These are phyloP conservation scores for Podaxis sp. DNA, from an alignment of 768 basidiomycete species.

Conservation along the genomic window DNA sequence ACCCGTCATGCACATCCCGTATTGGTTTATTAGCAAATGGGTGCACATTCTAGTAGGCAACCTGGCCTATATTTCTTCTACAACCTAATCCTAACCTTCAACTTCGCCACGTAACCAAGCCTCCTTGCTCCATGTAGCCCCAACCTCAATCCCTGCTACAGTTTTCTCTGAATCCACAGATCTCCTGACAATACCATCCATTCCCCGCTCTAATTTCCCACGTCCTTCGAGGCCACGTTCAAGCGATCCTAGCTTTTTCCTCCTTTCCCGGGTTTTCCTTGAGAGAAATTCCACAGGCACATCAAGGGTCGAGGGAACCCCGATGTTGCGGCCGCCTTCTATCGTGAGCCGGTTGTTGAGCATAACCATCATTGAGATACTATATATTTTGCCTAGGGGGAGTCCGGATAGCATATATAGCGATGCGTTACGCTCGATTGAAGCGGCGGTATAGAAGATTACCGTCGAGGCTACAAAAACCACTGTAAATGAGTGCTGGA, in stretches of 20 bases:
- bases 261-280: neutral
- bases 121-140: neutral
- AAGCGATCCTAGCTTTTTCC: neutral
- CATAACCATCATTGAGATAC: slow-evolving; percentile 10
- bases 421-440: neutral
- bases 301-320: neutral
- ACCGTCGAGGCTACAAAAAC: neutral
- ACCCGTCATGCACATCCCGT: no score
- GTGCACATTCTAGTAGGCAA: no score
- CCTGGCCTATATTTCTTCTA: no score
- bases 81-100: no score
- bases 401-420: slow-evolving; percentile 1
- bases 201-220: neutral
- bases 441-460: slow-evolving; percentile 3
- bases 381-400: slow-evolving; percentile 1
- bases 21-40: no score
- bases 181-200: neutral
- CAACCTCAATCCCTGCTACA: neutral
- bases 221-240: neutral
- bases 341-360: slow-evolving; percentile 4
- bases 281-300: neutral
- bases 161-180: neutral
- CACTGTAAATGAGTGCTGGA: neutral
- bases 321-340: neutral
- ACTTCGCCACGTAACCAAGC: neutral